phyloP scores from a whole-genome alignment of 106 monocot genomes.

The Hemerocallis citrina region DNA sequence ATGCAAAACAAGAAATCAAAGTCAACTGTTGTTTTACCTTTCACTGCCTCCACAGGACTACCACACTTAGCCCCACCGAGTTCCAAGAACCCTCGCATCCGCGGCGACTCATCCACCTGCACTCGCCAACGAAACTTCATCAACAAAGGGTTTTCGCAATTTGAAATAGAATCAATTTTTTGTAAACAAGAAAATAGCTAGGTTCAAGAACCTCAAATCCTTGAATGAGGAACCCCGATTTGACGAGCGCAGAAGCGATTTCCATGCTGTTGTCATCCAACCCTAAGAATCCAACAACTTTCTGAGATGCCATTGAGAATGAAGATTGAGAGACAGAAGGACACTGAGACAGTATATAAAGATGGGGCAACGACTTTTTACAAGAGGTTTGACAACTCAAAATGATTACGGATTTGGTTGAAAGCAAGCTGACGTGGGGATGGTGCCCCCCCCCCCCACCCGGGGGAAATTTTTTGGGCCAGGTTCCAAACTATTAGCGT shows the following conservation, averaged over 20 bases:
- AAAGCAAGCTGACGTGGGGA: too few species aligned
- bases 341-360: too few species aligned
- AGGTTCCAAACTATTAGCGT: too few species aligned
- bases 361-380: too few species aligned
- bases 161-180: not conserved
- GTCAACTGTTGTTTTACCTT: constrained; percentile 50
- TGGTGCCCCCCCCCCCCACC: too few species aligned
- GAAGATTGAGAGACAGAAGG: too few species aligned
- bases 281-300: constrained; percentile 55
- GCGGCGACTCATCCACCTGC: constrained; percentile 28
- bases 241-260: constrained; percentile 52
- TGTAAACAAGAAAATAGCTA: constrained; percentile 1
- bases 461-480: too few species aligned
- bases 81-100: constrained; percentile 36
- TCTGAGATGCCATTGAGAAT: constrained; percentile 4
- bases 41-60: constrained; percentile 35
- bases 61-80: constrained; percentile 48
- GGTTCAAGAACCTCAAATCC: constrained; percentile 36
- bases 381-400: too few species aligned
- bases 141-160: not conserved
- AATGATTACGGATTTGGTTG: too few species aligned
- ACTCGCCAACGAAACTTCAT: not conserved
- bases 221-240: constrained; percentile 49
- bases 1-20: too few species aligned
- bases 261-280: constrained; percentile 56